Conservation (phyloP, 495 filamentous ascomycete species). For the Monascus purpureus region DNA sequence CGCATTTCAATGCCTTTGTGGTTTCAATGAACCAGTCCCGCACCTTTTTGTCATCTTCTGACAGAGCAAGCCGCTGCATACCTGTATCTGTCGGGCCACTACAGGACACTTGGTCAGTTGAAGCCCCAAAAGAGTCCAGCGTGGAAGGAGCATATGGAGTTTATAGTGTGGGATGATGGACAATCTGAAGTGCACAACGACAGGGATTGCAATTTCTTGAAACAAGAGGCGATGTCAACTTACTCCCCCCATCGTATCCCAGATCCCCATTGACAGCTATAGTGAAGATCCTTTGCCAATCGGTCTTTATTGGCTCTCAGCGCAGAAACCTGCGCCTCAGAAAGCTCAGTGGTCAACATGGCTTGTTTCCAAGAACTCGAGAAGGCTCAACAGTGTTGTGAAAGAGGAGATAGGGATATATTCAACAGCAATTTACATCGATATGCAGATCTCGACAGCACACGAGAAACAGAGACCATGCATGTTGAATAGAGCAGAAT, state of each 20-base stretch:
- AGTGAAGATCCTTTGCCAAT: slow-evolving; percentile 47
- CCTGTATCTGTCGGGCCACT: slow-evolving; percentile 47
- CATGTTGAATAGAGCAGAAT: not conserved
- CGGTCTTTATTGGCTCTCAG: slow-evolving; percentile 45
- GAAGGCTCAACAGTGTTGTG: slow-evolving; percentile 9
- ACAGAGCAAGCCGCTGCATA: slow-evolving; percentile 54
- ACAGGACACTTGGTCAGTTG: slow-evolving; percentile 2
- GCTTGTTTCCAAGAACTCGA: slow-evolving; percentile 12
- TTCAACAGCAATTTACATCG: not conserved
- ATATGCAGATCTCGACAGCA: not conserved
- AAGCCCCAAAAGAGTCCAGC: no score
- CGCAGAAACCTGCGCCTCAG: slow-evolving; percentile 24
- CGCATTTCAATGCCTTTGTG: slow-evolving; percentile 48
- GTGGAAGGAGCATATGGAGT: no score
- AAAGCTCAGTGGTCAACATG: slow-evolving; percentile 28
- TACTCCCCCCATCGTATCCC: slow-evolving; percentile 53
- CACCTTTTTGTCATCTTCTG: slow-evolving; percentile 54
- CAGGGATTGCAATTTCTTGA: not conserved
- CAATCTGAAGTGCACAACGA: no score
- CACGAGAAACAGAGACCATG: not conserved
- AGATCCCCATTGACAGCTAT: slow-evolving; percentile 53
- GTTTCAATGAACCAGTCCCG: slow-evolving; percentile 66
- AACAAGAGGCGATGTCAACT: no score
- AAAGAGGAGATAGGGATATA: not conserved
- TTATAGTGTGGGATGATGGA: no score